A percentile compares a stretch with the other conserved stretches of the same genome.
Conservation (phyloP, 2,329 filamentous ascomycete species). For the Blastomyces parvus region DNA sequence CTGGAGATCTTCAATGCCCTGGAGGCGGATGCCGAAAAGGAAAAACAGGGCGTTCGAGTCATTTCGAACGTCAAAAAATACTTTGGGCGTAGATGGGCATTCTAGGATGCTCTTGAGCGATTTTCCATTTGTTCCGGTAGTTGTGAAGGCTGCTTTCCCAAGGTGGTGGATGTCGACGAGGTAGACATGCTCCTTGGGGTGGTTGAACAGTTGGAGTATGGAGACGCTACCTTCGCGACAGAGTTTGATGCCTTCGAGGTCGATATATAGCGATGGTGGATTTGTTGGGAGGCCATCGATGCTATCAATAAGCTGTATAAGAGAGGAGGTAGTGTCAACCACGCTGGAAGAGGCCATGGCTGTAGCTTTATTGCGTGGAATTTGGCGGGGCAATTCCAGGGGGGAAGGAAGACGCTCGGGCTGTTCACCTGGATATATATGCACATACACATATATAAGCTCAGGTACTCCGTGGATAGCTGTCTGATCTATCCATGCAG, state of each 20-base stretch:
- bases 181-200: slow-evolving; percentile 26
- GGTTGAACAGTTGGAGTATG: slow-evolving; percentile 35
- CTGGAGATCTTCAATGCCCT: slow-evolving; percentile 45
- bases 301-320: slow-evolving; percentile 16
- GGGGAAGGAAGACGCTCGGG: not conserved
- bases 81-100: slow-evolving; percentile 37
- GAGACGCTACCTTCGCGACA: slow-evolving; percentile 37
- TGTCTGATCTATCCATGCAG: not conserved
- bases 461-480: not conserved
- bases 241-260: slow-evolving; percentile 42
- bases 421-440: not conserved
- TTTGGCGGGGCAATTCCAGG: not conserved
- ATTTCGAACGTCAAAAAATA: slow-evolving; percentile 51
- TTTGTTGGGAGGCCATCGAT: slow-evolving; percentile 19
- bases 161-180: slow-evolving; percentile 41
- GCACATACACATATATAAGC: not conserved
- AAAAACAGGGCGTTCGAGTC: slow-evolving; percentile 48
- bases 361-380: not conserved
- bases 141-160: slow-evolving; percentile 32
- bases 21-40: slow-evolving; percentile 37
- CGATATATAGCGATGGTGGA: slow-evolving; percentile 38
- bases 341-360: not conserved
- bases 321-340: slow-evolving; percentile 6
- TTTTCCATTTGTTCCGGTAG: slow-evolving; percentile 16
- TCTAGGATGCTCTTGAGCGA: slow-evolving; percentile 39